Conservation (phyloP, 2,329 filamentous ascomycete genomes). For the Fusarium sp. region DNA sequence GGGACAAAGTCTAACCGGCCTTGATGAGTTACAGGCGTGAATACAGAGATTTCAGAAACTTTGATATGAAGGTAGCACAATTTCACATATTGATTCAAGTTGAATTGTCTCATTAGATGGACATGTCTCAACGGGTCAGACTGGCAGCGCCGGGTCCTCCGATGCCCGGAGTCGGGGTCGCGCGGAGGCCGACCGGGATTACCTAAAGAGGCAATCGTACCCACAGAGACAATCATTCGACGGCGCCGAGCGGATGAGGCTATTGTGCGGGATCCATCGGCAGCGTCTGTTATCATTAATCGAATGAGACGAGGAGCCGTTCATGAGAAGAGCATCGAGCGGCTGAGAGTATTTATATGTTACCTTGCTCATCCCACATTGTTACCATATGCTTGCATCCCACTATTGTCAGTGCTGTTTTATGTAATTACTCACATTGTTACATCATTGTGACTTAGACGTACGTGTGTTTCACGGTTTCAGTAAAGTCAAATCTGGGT, state of each 20-base stretch:
- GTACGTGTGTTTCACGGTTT: neutral
- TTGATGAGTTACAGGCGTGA: neutral
- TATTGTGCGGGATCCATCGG: constrained; percentile 40
- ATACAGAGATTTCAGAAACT: neutral
- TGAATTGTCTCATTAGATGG: neutral
- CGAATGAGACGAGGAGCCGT: constrained; percentile 5
- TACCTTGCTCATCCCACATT: neutral
- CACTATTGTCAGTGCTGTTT: neutral
- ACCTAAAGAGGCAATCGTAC: constrained; percentile 24
- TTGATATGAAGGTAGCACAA: neutral
- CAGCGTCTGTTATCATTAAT: constrained; percentile 1
- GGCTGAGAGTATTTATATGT: neutral
- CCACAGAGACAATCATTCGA: constrained; percentile 33
- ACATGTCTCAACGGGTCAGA: neutral
- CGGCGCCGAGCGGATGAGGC: constrained; percentile 21
- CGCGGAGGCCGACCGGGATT: constrained; percentile 37
- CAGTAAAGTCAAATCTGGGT: neutral
- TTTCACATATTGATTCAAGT: neutral
- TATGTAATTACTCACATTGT: neutral
- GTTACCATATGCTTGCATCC: neutral
- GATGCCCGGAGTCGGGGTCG: constrained; percentile 35
- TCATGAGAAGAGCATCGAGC: neutral
- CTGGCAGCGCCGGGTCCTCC: constrained; percentile 19
- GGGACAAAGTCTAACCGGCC: neutral
- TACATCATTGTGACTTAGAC: neutral